Evolutionary conservation across 1,284 basidiomycete species (phyloP), one percentile per base, ranked within the genome.

Genomic region (Pseudozyma flocculosa): DNA sequence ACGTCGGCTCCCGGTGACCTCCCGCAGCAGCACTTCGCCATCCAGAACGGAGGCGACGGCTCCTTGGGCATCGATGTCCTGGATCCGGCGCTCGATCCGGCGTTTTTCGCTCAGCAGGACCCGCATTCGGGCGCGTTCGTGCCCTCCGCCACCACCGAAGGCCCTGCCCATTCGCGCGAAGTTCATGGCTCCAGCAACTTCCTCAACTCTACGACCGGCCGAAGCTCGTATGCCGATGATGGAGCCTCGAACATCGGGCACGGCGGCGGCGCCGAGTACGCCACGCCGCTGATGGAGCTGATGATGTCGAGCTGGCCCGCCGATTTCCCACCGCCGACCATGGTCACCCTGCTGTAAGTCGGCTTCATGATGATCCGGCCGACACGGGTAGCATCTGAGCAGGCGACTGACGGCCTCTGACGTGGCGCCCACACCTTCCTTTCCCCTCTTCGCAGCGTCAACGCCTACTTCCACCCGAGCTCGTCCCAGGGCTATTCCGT

Each of bases 221-320:
- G n/a, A n/a, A n/a, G n/a, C n/a, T n/a, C n/a, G n/a, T 29, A 29
- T 11, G 26, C 26, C 32, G 32, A 34, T 29, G 7, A 13, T 7
- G 7, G 29, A 29, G 13, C 29, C 7, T 13, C 29, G 13, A 5
- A 34, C 32, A 34, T 14, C 15, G 32, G 14, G 15, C 3, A 34
- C 32, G 32, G 15, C 8, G 9, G 7, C 17, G 7, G 4, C 22
- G 29, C 10, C 36, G 43, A 54, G 40, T 44, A 53, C 43, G 41
- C 51, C 46, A 46, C 51, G 3, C 63, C 63, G 10, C 40, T 70
- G 10, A 53, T 61, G 32, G 57, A 70, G 48, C 60, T 72, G 42
- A 60, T 69, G 48, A 53, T 68, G 34, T 55, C 67, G 13, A 60
- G 54, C 51, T 72, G 69, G 69, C 69, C 69, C 18, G 45, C 61